phyloP scores from a whole-genome alignment of 768 basidiomycete species.

The Tephrocybe sp. region DNA sequence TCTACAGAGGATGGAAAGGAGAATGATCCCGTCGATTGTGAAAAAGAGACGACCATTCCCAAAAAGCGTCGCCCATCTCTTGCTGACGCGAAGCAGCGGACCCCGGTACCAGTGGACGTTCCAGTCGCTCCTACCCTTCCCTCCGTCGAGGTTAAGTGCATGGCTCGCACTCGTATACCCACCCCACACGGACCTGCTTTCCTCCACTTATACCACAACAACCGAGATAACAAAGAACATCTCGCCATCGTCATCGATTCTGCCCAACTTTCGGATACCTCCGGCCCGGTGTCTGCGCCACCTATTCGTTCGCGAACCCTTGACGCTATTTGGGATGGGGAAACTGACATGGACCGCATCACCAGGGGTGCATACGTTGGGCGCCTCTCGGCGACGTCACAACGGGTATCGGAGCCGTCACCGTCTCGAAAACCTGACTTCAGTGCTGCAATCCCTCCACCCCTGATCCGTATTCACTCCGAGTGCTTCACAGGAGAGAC shows the following conservation, averaged over 20 bases:
- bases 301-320: slow-evolving; percentile 79
- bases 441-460: slow-evolving; percentile 50
- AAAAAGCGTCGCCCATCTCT: slow-evolving; percentile 42
- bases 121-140: slow-evolving; percentile 20
- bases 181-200: slow-evolving; percentile 94
- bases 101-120: slow-evolving; percentile 22
- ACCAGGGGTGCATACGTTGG: slow-evolving; percentile 93
- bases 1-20: slow-evolving; percentile 44
- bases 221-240: slow-evolving; percentile 90
- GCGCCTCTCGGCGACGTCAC: slow-evolving; percentile 58
- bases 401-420: slow-evolving; percentile 40
- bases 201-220: slow-evolving; percentile 94
- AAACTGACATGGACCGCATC: slow-evolving; percentile 93
- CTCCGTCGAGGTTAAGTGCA: slow-evolving; percentile 78
- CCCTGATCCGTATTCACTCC: slow-evolving; percentile 93
- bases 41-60: slow-evolving; percentile 34
- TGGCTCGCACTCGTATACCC: slow-evolving; percentile 96
- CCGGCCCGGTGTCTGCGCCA: slow-evolving; percentile 37
- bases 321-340: slow-evolving; percentile 82
- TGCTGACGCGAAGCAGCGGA: slow-evolving; percentile 23
- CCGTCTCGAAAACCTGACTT: slow-evolving; percentile 14
- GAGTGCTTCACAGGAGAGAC: slow-evolving; percentile 99
- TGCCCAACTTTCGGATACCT: slow-evolving; percentile 65
- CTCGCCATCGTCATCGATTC: slow-evolving; percentile 93
- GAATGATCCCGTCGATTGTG: slow-evolving; percentile 37